phyloP scores from a whole-genome alignment of 1,284 basidiomycete genomes.

The Ustilago nuda region DNA sequence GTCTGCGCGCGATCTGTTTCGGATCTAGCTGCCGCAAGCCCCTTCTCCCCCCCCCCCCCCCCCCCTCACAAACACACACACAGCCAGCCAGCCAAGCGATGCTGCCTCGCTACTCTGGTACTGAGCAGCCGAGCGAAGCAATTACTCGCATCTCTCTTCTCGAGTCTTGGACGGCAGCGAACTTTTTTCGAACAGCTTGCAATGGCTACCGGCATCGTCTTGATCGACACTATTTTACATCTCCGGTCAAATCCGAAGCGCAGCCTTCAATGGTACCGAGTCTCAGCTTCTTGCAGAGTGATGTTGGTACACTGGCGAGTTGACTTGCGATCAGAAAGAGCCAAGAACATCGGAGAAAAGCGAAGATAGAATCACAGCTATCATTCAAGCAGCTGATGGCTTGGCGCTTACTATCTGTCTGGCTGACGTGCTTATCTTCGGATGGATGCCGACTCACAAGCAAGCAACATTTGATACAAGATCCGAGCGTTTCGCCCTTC shows the following conservation, averaged over 20 bases:
- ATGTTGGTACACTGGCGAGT: background rate
- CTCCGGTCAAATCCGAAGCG: background rate
- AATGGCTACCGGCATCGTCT: background rate
- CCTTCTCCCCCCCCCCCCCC: too few species aligned
- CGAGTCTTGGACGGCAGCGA: conserved; percentile 2
- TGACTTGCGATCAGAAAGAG: background rate
- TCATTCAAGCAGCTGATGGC: conserved; percentile 9
- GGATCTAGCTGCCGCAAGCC: background rate
- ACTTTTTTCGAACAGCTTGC: background rate
- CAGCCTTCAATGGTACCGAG: background rate
- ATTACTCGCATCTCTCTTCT: conserved; percentile 1
- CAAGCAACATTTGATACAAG: background rate
- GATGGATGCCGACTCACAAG: background rate
- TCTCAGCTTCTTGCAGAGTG: background rate
- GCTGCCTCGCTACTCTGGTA: too few species aligned
- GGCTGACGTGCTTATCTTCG: conserved; percentile 4
- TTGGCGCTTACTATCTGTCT: background rate
- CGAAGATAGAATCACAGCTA: background rate
- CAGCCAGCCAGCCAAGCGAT: too few species aligned
- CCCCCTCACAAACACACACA: too few species aligned
- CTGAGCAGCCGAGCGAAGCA: conserved; percentile 26
- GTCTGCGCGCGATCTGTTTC: conserved; percentile 1
- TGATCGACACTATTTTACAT: background rate
- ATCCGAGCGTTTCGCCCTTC: background rate
- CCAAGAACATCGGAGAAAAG: background rate